phyloP scores from a whole-genome alignment of 2,329 filamentous ascomycete species.

The Xylariaceae sp. region DNA sequence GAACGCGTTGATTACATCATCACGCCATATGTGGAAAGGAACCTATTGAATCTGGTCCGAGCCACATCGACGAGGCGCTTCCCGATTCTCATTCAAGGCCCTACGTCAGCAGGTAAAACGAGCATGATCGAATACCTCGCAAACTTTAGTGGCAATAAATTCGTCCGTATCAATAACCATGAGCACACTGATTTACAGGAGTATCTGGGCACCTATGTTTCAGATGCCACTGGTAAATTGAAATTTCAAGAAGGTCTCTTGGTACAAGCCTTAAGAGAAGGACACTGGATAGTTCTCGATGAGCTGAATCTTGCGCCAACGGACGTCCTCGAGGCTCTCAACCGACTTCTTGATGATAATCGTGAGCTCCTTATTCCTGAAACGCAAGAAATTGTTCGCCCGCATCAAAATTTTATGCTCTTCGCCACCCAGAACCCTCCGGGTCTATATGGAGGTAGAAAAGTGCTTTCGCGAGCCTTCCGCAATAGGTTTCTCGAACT shows the following conservation, averaged over 20 bases:
- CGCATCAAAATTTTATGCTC: conserved; percentile 93
- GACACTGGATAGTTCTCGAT: conserved; percentile 97
- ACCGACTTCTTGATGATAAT: conserved; percentile 93
- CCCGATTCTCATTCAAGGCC: conserved; percentile 92
- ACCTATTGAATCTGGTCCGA: conserved; percentile 89
- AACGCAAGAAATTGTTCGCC: conserved; percentile 88
- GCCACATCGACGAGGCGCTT: conserved; percentile 90
- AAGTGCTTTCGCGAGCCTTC: conserved; percentile 89
- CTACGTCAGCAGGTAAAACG: conserved; percentile 95
- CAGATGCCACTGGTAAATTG: conserved; percentile 78
- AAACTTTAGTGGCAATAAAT: conserved; percentile 94
- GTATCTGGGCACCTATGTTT: conserved; percentile 92
- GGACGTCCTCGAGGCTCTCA: conserved; percentile 93
- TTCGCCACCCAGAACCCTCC: conserved; percentile 98
- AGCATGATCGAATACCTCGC: conserved; percentile 99
- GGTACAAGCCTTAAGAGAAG: conserved; percentile 86
- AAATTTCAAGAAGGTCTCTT: conserved; percentile 91
- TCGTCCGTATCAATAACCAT: conserved; percentile 98
- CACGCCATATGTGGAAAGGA: conserved; percentile 90
- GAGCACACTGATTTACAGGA: conserved; percentile 98
- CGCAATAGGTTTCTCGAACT: conserved; percentile 95
- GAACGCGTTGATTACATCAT: conserved; percentile 91
- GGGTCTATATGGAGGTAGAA: conserved; percentile 91
- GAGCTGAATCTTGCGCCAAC: conserved; percentile 96
- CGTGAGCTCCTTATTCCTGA: conserved; percentile 93